phyloP scores from a whole-genome alignment of 345 rosid species.

The Eucalyptus erythrocorys region DNA sequence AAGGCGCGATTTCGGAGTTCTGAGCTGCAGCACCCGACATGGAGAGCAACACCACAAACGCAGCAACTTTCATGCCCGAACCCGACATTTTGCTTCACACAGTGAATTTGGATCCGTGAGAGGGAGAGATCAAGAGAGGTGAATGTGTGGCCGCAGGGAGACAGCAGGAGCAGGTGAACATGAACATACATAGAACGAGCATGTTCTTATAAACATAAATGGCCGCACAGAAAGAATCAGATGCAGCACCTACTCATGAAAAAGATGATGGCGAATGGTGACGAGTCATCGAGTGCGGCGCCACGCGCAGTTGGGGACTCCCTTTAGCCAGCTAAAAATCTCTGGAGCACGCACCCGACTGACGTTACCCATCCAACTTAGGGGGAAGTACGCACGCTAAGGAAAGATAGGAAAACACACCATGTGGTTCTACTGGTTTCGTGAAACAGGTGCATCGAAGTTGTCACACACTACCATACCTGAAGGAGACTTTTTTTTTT shows the following conservation, averaged over 20 bases:
- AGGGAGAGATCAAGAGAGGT: neutral
- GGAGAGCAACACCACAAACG: neutral
- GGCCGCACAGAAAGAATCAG: neutral
- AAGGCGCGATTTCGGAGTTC: neutral
- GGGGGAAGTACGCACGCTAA: neutral
- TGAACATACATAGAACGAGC: neutral
- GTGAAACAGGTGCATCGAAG: neutral
- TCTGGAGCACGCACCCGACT: neutral
- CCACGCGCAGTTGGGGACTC: neutral
- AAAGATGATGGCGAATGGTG: neutral
- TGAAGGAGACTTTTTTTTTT: neutral
- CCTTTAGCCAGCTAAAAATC: neutral
- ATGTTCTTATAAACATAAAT: neutral
- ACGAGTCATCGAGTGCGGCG: neutral
- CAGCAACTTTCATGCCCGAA: neutral
- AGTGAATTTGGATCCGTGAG: neutral
- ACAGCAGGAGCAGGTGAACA: neutral
- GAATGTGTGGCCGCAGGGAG: neutral
- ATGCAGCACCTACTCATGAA: neutral
- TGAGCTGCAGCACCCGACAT: neutral
- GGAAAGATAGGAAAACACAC: neutral
- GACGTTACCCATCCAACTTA: neutral
- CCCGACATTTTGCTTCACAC: neutral
- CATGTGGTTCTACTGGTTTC: neutral
- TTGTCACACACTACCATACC: neutral